phyloP scores from a whole-genome alignment of 2,329 filamentous ascomycete species.

The Colletotrichum melonis region DNA sequence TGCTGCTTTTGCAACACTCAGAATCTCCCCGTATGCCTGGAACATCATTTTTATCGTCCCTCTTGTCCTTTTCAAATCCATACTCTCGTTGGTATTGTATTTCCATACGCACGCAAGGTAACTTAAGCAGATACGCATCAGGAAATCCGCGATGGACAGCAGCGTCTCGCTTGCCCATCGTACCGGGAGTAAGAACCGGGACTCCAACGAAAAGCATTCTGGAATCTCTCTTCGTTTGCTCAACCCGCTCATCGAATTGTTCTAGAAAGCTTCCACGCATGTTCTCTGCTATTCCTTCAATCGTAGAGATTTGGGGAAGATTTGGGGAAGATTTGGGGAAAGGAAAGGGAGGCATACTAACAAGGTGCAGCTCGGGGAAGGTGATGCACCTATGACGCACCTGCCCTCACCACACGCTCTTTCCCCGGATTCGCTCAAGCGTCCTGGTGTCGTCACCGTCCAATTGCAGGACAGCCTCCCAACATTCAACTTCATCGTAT shows the following conservation, averaged over 20 bases:
- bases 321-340: background rate
- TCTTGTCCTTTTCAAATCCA: no score
- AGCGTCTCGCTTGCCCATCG: no score
- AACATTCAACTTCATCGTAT: background rate
- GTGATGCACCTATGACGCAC: conserved; percentile 19
- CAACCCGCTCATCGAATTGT: background rate
- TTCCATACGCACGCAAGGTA: no score
- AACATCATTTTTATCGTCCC: no score
- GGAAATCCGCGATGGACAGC: no score
- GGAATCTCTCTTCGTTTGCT: background rate
- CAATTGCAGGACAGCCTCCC: background rate
- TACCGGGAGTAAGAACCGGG: no score
- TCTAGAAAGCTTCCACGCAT: background rate
- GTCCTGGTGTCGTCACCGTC: conserved; percentile 7
- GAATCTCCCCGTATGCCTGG: no score
- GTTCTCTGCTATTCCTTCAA: background rate
- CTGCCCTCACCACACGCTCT: background rate
- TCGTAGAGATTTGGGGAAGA: background rate
- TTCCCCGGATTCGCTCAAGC: background rate
- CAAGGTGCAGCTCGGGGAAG: background rate
- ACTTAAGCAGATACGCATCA: no score
- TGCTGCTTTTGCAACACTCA: no score
- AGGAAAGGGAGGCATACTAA: background rate
- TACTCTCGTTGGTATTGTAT: no score
- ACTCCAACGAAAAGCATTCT: no score